Evolutionary conservation across 1,284 basidiomycete species (phyloP).

Genomic region (Cutaneotrichosporon sp.): DNA sequence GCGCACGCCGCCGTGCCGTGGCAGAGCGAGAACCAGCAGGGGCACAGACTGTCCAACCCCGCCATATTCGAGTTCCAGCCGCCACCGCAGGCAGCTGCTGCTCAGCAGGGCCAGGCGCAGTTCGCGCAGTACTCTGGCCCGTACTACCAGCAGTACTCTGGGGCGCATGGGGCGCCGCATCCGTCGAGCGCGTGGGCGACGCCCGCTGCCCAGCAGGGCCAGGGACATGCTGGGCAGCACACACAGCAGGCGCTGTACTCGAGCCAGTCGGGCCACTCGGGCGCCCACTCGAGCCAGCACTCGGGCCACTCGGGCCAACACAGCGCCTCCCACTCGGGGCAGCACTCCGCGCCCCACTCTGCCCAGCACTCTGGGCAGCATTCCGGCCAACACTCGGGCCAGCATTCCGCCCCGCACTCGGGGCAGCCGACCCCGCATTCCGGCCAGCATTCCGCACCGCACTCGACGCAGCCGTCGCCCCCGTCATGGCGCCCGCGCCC

Average conservation of each 20-base stretch:
- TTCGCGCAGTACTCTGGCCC: background rate
- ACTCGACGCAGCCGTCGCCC: background rate
- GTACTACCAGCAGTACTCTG: background rate
- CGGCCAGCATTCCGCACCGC: background rate
- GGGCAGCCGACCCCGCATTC: background rate
- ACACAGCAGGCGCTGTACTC: no score
- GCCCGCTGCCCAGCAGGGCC: background rate
- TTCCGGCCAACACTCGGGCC: background rate
- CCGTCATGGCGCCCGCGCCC: background rate
- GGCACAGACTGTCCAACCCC: conserved; percentile 1
- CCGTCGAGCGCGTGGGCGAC: background rate
- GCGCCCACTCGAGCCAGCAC: no score
- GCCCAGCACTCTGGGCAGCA: background rate
- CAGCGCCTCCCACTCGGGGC: no score
- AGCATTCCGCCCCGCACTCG: no score
- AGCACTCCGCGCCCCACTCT: background rate
- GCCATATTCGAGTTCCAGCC: background rate
- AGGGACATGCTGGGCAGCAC: no score
- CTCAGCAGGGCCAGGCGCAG: background rate
- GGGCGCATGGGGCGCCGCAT: no score
- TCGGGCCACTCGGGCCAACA: no score
- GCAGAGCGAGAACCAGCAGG: conserved; percentile 7
- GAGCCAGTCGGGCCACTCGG: no score
- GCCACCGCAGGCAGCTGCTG: background rate
- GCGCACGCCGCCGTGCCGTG: conserved; percentile 3